A percentile compares a stretch with the other conserved stretches of the same genome.
Evolutionary conservation across 1,284 basidiomycete genomes (phyloP).

Genomic region (Coniophora puteana): DNA sequence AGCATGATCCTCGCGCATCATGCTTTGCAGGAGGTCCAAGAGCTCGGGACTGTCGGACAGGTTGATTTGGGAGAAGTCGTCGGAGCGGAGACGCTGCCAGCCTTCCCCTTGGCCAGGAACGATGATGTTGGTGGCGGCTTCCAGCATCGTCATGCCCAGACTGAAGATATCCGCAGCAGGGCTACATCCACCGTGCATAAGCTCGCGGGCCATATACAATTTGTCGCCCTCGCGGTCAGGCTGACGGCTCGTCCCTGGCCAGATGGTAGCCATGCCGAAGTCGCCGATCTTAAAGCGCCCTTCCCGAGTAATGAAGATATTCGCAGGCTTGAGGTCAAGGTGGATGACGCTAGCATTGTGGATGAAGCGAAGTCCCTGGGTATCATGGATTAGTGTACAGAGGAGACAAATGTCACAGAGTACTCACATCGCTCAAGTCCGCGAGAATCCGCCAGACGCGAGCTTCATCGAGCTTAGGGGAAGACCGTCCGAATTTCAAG

Average conservation of each 20-base stretch:
- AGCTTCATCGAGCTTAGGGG: conserved; percentile 87
- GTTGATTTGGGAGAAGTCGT: conserved; percentile 92
- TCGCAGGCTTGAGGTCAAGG: conserved; percentile 97
- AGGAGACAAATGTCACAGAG: background rate
- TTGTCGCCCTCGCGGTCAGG: conserved; percentile 94
- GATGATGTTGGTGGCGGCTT: conserved; percentile 93
- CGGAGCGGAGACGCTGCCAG: conserved; percentile 91
- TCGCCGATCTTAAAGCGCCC: conserved; percentile 97
- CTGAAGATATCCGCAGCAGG: conserved; percentile 97
- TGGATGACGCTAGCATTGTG: conserved; percentile 90
- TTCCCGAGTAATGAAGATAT: conserved; percentile 88
- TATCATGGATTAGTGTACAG: conserved; percentile 2
- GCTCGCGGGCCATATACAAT: conserved; percentile 97
- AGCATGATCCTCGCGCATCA: conserved; percentile 76
- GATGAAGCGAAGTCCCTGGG: conserved; percentile 84
- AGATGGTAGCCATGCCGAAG: conserved; percentile 94
- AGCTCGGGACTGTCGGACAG: conserved; percentile 73
- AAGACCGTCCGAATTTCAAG: conserved; percentile 86
- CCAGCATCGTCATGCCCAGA: conserved; percentile 93
- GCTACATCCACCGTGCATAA: conserved; percentile 88
- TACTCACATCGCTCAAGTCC: conserved; percentile 83
- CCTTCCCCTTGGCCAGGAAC: conserved; percentile 92
- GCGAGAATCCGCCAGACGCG: conserved; percentile 96
- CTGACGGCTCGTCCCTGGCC: conserved; percentile 58
- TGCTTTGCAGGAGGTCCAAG: conserved; percentile 65